phyloP scores from a whole-genome alignment of 306 rosid genomes.

The Acacia melanoxylon region DNA sequence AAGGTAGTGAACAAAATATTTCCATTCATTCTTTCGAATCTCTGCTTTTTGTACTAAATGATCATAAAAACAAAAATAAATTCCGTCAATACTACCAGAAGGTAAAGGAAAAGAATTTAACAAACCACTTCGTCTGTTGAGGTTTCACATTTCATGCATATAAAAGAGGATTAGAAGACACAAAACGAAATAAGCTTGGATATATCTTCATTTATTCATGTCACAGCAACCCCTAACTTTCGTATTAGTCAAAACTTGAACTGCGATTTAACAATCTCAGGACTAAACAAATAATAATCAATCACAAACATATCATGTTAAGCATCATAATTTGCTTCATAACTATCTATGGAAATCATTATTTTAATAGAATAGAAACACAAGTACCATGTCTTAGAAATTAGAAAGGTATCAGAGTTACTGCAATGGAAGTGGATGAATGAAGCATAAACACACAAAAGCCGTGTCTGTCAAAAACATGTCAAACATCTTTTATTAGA shows the following conservation, averaged over 20 bases:
- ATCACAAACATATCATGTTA: background rate
- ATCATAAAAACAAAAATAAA: conserved; percentile 28
- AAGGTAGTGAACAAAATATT: conserved; percentile 94
- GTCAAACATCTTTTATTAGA: background rate
- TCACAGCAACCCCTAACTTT: background rate
- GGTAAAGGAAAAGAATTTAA: background rate
- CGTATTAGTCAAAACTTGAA: background rate
- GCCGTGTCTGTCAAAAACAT: background rate
- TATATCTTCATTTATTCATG: background rate
- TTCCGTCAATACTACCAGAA: background rate
- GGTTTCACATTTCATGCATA: background rate
- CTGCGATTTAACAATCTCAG: background rate
- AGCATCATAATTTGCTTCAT: background rate
- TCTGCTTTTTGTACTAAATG: conserved; percentile 88
- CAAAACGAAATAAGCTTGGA: background rate
- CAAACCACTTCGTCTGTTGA: background rate
- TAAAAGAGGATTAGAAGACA: background rate
- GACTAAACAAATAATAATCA: background rate
- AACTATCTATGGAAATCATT: background rate
- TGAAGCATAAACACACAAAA: background rate
- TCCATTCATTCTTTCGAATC: conserved; percentile 81
- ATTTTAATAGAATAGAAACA: background rate
- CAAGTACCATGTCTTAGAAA: background rate
- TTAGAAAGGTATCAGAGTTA: background rate
- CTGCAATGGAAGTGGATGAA: background rate